Conservation (phyloP, 2,329 filamentous ascomycete genomes). For the Aspergillus sp. region DNA sequence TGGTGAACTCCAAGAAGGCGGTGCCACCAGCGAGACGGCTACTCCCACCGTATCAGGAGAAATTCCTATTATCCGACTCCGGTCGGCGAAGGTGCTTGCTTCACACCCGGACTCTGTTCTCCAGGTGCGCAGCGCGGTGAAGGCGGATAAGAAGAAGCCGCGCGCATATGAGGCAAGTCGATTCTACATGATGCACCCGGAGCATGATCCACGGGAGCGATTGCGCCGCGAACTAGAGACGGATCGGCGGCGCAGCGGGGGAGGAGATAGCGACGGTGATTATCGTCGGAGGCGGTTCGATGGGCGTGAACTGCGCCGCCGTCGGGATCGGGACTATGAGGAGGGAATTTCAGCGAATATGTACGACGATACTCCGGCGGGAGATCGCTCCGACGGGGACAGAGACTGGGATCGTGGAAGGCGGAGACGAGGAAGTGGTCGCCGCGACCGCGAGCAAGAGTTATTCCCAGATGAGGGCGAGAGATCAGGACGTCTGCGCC, state of each 20-base stretch:
- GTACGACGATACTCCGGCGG: conserved; percentile 69
- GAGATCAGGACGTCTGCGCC: conserved; percentile 51
- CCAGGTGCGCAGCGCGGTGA: conserved; percentile 70
- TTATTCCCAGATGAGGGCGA: conserved; percentile 39
- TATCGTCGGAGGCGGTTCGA: conserved; percentile 59
- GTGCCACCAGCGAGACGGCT: background rate
- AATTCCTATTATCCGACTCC: conserved; percentile 60
- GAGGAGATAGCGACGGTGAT: conserved; percentile 40
- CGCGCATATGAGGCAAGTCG: conserved; percentile 79
- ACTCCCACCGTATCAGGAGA: conserved; percentile 31
- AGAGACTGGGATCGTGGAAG: conserved; percentile 17
- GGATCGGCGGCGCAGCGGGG: conserved; percentile 44
- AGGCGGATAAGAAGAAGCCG: conserved; percentile 74
- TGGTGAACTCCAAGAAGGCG: conserved; percentile 33
- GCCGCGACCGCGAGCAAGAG: conserved; percentile 22
- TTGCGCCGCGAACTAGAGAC: conserved; percentile 53
- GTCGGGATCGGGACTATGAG: conserved; percentile 50
- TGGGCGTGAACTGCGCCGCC: conserved; percentile 53
- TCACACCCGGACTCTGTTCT: conserved; percentile 69
- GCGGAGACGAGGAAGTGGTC: conserved; percentile 30
- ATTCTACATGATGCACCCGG: conserved; percentile 90
- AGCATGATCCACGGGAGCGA: conserved; percentile 78
- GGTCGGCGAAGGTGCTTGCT: conserved; percentile 68
- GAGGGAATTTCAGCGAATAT: conserved; percentile 71
- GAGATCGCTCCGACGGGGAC: conserved; percentile 29